Percentiles rank a stretch among this genome's conserved stretches.
Conservation (phyloP, 495 filamentous ascomycete species). For the Hyphodiscus hymeniophilus region DNA sequence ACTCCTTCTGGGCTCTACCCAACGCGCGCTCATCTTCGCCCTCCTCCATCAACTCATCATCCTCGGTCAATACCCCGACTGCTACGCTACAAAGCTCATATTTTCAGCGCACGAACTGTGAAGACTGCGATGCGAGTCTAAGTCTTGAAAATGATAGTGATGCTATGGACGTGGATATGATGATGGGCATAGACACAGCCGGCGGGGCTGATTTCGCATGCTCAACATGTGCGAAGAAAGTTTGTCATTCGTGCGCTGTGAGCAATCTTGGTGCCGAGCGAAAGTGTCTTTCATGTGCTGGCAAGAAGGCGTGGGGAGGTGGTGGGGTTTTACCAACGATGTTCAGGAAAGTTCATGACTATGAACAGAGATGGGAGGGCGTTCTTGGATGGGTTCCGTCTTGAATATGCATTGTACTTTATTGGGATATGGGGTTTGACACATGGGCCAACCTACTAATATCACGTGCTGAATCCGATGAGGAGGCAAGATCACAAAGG, state of each 20-base stretch:
- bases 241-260: conserved; percentile 20
- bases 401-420: too few relatives aligned
- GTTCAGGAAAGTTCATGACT: too few relatives aligned
- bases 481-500: too few relatives aligned
- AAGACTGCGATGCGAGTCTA: conserved; percentile 16
- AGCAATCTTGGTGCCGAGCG: conserved; percentile 19
- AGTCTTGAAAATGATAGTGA: conserved; percentile 4
- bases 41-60: not conserved
- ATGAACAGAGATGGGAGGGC: too few relatives aligned
- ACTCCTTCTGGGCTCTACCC: conserved; percentile 21
- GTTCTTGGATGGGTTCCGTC: too few relatives aligned
- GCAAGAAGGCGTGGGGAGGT: conserved; percentile 9
- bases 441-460: too few relatives aligned
- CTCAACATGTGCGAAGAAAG: conserved; percentile 15
- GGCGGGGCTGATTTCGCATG: conserved; percentile 7
- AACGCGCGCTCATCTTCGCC: conserved; percentile 4
- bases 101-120: conserved; percentile 17
- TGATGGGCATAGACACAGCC: conserved; percentile 13
- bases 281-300: conserved; percentile 18
- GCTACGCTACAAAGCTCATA: not conserved
- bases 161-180: conserved; percentile 20
- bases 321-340: too few relatives aligned
- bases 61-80: conserved; percentile 10
- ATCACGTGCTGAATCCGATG: too few relatives aligned
- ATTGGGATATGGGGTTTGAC: too few relatives aligned